Conservation (phyloP, 345 rosid genomes). For the Carallia brachiata region DNA sequence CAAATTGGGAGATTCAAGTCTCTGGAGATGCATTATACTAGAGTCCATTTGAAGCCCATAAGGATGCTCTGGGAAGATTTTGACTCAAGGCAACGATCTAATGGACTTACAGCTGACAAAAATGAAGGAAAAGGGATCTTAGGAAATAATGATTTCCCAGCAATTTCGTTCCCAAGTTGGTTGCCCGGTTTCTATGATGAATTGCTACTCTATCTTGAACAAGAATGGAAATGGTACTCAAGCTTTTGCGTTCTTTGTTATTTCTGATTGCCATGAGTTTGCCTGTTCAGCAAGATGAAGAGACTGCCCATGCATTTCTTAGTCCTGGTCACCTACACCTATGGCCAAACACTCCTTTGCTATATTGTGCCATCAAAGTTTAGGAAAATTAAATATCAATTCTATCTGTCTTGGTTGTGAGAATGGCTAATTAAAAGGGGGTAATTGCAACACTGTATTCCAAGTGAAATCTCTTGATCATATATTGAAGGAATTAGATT, state of each 20-base stretch:
- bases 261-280: background rate
- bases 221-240: conserved; percentile 96
- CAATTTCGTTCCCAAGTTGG: conserved; percentile 74
- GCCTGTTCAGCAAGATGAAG: background rate
- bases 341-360: background rate
- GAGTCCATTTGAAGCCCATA: conserved; percentile 80
- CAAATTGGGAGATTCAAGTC: conserved; percentile 95
- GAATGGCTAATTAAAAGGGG: too few species aligned
- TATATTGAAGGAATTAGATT: too few species aligned
- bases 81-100: conserved; percentile 59
- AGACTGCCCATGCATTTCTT: conserved; percentile 1
- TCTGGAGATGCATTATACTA: conserved; percentile 79
- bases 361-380: background rate
- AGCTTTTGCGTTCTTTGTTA: conserved; percentile 2
- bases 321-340: background rate
- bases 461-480: too few species aligned
- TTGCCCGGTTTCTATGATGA: conserved; percentile 94
- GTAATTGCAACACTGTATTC: too few species aligned
- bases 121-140: conserved; percentile 50
- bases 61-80: conserved; percentile 95
- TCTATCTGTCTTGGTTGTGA: background rate
- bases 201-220: conserved; percentile 89
- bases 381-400: background rate
- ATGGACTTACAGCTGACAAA: background rate
- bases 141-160: conserved; percentile 40